Base-by-base conservation (phyloP, 495 filamentous ascomycete genomes). In the Hyaloscypha finlandica region DNA sequence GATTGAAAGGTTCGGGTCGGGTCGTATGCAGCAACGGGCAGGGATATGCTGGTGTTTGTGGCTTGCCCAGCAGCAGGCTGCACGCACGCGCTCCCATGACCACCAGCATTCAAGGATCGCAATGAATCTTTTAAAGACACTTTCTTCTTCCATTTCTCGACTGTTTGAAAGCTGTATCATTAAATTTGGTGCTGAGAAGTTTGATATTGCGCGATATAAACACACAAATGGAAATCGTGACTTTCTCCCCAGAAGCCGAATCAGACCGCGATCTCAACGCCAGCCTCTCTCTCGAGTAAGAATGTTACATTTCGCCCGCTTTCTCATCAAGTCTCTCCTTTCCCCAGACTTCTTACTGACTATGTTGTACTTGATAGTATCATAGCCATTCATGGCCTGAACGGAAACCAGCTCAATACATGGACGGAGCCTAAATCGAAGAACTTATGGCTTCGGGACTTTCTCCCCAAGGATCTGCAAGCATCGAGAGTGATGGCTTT, bases 351-450 rank as follows among this genome's bases (percentile, higher is more conserved):
- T 37, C 35, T 37, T 8, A 48, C 42, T 16, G 16, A 48, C 35
- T 12, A 1, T 37, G 12, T 48, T 48, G 25, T 56, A 8, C 29
- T 56, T 56, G 16, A 52, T 55, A 77, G 75, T 32, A 74, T 77
- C 31, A 61, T 77, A 35, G 72, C 75, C 33, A 35, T 76, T 48
- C 73, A 77, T 59, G 75, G 75, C 39, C 69, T 77, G 20, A 70
- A 71, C 59, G 73, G 71, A 35, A 61, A 71, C 45, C 54, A 45
- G 31, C 31, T 64, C 14, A 51, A 60, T 0, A 74, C 74, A 19
- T 77, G 74, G 74, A 77, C 74, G 4, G 67, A 69, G 8, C 58
- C 65, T 9, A 65, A 54, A 22, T 58, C 68, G 30, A 45, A 68
- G 19, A 65, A 59, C 4, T 65, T 73, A 1, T 76, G 71, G 74